Conservation (phyloP, 2,329 filamentous ascomycete genomes). For the Dactylellina cionopaga region DNA sequence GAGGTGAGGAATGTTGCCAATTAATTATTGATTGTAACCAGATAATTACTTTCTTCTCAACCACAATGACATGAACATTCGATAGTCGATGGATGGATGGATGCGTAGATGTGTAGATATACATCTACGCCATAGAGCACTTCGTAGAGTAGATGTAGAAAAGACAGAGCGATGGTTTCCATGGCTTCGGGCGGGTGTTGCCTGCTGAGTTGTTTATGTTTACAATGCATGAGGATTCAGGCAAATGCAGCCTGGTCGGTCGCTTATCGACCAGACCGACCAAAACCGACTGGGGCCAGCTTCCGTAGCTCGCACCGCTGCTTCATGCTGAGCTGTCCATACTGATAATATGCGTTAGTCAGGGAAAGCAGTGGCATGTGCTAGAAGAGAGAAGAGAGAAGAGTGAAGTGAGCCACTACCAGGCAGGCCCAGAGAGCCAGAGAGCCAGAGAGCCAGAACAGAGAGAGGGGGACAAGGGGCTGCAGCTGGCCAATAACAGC, state of each 20-base stretch:
- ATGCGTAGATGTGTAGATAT: neutral
- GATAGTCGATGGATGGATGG: neutral
- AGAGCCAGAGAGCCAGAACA: neutral
- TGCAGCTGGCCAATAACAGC: constrained; percentile 1
- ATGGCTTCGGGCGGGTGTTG: constrained; percentile 39
- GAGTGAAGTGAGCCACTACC: too few relatives aligned
- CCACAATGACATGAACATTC: neutral
- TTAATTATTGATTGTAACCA: too few relatives aligned
- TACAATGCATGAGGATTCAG: too few relatives aligned
- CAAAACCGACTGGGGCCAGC: too few relatives aligned
- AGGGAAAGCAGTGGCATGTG: constrained; percentile 9
- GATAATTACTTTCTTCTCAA: too few relatives aligned
- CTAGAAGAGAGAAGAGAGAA: too few relatives aligned
- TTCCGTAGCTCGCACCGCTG: constrained; percentile 20
- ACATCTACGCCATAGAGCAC: too few relatives aligned
- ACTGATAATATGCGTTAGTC: neutral
- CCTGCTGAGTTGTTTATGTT: constrained; percentile 28
- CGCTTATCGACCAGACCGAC: constrained; percentile 23
- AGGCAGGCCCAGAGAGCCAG: neutral
- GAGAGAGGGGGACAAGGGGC: neutral
- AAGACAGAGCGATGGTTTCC: constrained; percentile 32
- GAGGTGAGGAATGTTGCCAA: constrained; percentile 24
- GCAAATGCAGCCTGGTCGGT: constrained; percentile 4
- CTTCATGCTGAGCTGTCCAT: neutral
- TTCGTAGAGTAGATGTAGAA: neutral